Conservation (phyloP, 2,329 filamentous ascomycete species). For the Fusarium pseudograminearum region DNA sequence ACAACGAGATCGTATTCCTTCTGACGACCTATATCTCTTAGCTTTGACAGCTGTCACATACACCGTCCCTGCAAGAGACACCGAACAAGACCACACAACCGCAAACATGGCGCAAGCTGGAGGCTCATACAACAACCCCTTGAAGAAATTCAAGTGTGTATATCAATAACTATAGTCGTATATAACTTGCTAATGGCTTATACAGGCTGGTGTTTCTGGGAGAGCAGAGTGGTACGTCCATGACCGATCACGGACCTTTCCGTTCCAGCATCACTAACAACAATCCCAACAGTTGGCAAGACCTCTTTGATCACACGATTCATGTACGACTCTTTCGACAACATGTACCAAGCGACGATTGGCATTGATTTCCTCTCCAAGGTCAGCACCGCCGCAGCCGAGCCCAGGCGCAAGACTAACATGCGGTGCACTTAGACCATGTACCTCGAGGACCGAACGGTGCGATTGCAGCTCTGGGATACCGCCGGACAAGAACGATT, state of each 20-base stretch:
- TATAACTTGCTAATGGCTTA: slow-evolving; percentile 41
- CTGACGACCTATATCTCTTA: slow-evolving; percentile 23
- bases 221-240: slow-evolving; percentile 91
- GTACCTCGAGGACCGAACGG: slow-evolving; percentile 99
- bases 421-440: slow-evolving; percentile 73
- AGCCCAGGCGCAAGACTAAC: slow-evolving; percentile 35
- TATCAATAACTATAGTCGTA: not conserved
- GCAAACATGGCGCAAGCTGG: slow-evolving; percentile 81
- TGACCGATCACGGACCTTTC: slow-evolving; percentile 35
- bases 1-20: slow-evolving; percentile 14
- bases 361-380: slow-evolving; percentile 99
- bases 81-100: slow-evolving; percentile 38
- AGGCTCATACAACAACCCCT: slow-evolving; percentile 95
- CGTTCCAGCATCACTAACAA: slow-evolving; percentile 44
- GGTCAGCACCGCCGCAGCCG: slow-evolving; percentile 61
- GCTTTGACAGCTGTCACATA: slow-evolving; percentile 46
- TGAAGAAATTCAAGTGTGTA: slow-evolving; percentile 99
- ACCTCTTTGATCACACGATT: slow-evolving; percentile 98
- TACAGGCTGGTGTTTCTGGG: slow-evolving; percentile 93
- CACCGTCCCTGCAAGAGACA: slow-evolving; percentile 28
- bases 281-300: slow-evolving; percentile 81
- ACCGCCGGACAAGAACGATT: slow-evolving; percentile 98
- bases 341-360: slow-evolving; percentile 99
- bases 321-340: slow-evolving; percentile 99
- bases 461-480: slow-evolving; percentile 97